These are phyloP conservation scores for Aegilops speltoides DNA, from an alignment of 176 grass and related monocot species.

Conservation along the genomic window DNA sequence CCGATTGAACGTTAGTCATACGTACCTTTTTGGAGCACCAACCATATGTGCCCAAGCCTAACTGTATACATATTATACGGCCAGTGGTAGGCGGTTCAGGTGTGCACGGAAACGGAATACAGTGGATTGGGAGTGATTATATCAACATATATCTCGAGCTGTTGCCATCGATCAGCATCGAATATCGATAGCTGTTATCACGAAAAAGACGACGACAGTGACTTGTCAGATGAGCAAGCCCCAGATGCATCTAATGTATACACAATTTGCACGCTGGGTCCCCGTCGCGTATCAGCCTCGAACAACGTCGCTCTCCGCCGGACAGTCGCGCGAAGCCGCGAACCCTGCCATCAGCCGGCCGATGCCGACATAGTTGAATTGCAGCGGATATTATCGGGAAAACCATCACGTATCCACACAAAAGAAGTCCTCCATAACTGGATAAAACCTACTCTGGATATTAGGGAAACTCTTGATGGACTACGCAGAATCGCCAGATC, in stretches of 20 bases:
- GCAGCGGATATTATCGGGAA: neutral
- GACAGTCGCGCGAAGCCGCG: neutral
- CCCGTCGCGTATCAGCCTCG: neutral
- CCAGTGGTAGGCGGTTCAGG: neutral
- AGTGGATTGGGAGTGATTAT: neutral
- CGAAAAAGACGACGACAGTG: neutral
- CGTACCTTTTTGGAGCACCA: too few species aligned
- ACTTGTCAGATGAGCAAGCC: neutral
- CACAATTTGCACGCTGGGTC: neutral
- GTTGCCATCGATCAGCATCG: neutral
- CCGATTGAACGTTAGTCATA: too few species aligned
- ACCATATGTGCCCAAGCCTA: neutral
- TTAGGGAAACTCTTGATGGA: too few species aligned
- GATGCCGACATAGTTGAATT: neutral
- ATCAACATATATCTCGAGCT: neutral
- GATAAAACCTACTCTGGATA: neutral
- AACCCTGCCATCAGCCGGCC: too few species aligned
- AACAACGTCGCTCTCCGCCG: neutral
- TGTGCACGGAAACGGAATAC: neutral
- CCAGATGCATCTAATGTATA: neutral
- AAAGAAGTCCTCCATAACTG: neutral
- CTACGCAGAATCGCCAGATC: neutral
- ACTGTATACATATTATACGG: neutral
- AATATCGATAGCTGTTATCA: slow-evolving; percentile 2
- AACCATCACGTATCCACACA: neutral